Evolutionary conservation across 2,329 filamentous ascomycete species (phyloP), one percentile per base, ranked within the genome.

Genomic region (Phaeosphaeriaceae sp.): DNA sequence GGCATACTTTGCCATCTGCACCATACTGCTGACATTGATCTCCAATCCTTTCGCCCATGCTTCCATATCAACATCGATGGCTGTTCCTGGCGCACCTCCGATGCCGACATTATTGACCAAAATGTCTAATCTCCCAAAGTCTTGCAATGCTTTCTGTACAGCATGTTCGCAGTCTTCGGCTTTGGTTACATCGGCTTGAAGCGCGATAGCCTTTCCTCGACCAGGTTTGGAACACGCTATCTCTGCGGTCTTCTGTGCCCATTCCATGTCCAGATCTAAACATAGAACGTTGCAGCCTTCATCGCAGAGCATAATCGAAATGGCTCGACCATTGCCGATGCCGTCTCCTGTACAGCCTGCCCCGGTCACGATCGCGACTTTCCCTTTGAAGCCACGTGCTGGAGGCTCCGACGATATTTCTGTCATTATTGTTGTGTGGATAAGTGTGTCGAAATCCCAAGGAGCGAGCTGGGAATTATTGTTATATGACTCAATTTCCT

Each of bases 91-190:
- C 0, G 87, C 83, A 0, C 89, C 89, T 3, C 81, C 80, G 21
- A 90, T 78, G 0, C 89, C 89, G 1, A 91, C 88, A 56, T 86
- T 87, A 67, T 90, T 90, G 35, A 90, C 78, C 0, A 91, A 76
- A 44, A 90, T 87, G 65, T 90, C 87, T 1, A 91, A 63, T 1
- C 85, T 78, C 0, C 86, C 86, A 62, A 85, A 90, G 1, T 72
- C 65, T 1, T 78, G 59, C 0, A 87, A 15, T 0, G 87, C 82
- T 0, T 71, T 56, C 0, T 79, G 54, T 60, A 81, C 77, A 28
- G 73, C 70, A 17, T 59, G 59, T 51, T 83, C 75, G 66, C 87
- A 90, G 54, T 88, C 85, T 0, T 57, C 56, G 17, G 82, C 78
- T 0, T 75, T 73, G 0, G 86, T 88, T n/a, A 90, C 85, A 63